Percentiles rank a stretch among this genome's conserved stretches.
phyloP scores from a whole-genome alignment of 2,329 filamentous ascomycete species.

The Paecilomyces sp. region DNA sequence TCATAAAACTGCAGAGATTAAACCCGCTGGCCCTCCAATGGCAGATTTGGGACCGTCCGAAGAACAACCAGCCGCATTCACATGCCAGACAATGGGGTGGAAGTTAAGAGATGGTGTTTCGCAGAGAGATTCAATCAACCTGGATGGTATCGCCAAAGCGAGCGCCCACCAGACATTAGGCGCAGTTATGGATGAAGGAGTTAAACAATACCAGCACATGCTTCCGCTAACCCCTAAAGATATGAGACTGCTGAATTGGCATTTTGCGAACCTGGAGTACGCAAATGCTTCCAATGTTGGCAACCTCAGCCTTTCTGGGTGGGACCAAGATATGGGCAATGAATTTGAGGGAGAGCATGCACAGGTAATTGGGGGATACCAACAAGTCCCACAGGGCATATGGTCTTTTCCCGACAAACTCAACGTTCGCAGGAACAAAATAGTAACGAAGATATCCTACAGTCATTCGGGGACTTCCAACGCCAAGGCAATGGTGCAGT shows the following conservation, averaged over 20 bases:
- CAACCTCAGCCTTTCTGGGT: constrained; percentile 78
- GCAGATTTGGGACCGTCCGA: constrained; percentile 59
- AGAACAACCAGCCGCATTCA: constrained; percentile 66
- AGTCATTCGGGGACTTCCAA: constrained; percentile 30
- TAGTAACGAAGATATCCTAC: constrained; percentile 68
- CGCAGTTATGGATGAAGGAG: constrained; percentile 85
- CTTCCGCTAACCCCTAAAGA: constrained; percentile 80
- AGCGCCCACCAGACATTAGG: constrained; percentile 67
- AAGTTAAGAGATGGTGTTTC: constrained; percentile 57
- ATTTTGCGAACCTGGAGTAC: constrained; percentile 96
- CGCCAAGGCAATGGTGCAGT: constrained; percentile 58
- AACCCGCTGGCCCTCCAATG: constrained; percentile 36
- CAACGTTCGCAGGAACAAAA: constrained; percentile 65
- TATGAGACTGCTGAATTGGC: constrained; percentile 90
- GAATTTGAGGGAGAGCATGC: constrained; percentile 95
- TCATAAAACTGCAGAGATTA: constrained; percentile 46
- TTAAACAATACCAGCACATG: constrained; percentile 76
- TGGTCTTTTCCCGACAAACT: constrained; percentile 69
- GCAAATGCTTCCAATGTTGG: constrained; percentile 88
- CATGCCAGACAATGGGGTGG: constrained; percentile 80
- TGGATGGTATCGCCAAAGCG: constrained; percentile 58
- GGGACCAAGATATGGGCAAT: constrained; percentile 97
- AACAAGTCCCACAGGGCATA: constrained; percentile 82
- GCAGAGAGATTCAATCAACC: constrained; percentile 61
- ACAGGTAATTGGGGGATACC: constrained; percentile 89